Evolutionary conservation across 768 basidiomycete genomes (phyloP).

Genomic region (Piloderma croceum): DNA sequence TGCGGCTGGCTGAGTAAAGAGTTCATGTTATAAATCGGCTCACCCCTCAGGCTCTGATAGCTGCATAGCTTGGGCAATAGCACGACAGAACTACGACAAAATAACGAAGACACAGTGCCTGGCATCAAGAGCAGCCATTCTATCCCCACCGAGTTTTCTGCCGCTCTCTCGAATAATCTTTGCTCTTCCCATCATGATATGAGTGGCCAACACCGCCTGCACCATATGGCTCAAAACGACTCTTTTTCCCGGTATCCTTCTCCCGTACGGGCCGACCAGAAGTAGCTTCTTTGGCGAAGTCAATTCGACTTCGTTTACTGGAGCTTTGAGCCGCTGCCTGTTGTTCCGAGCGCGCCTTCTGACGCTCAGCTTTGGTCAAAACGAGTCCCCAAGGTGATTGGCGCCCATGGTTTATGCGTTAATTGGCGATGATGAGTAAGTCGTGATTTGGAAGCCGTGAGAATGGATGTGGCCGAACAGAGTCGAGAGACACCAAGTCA

Average conservation of each 20-base stretch:
- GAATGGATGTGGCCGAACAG: neutral
- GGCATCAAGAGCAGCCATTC: too few relatives aligned
- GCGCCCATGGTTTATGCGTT: too few relatives aligned
- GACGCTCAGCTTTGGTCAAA: conserved; percentile 54
- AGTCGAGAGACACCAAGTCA: conserved; percentile 2
- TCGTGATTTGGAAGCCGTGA: too few relatives aligned
- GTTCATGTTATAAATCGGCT: too few relatives aligned
- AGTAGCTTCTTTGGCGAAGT: too few relatives aligned
- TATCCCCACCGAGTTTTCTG: neutral
- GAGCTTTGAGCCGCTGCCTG: conserved; percentile 44
- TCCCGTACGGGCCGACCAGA: conserved; percentile 4
- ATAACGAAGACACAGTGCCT: too few relatives aligned
- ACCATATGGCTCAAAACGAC: conserved; percentile 16
- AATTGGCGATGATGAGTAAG: too few relatives aligned
- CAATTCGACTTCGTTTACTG: conserved; percentile 56
- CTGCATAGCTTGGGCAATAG: too few relatives aligned
- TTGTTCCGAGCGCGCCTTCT: conserved; percentile 61
- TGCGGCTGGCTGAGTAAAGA: too few relatives aligned
- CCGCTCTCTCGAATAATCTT: neutral
- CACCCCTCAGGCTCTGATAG: too few relatives aligned
- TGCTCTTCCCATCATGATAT: too few relatives aligned
- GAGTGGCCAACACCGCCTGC: conserved; percentile 1
- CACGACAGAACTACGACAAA: too few relatives aligned
- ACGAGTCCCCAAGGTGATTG: neutral
- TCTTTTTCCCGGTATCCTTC: conserved; percentile 5